Conservation (phyloP, 805 yeast species). For the Phaffomyces antillensis region DNA sequence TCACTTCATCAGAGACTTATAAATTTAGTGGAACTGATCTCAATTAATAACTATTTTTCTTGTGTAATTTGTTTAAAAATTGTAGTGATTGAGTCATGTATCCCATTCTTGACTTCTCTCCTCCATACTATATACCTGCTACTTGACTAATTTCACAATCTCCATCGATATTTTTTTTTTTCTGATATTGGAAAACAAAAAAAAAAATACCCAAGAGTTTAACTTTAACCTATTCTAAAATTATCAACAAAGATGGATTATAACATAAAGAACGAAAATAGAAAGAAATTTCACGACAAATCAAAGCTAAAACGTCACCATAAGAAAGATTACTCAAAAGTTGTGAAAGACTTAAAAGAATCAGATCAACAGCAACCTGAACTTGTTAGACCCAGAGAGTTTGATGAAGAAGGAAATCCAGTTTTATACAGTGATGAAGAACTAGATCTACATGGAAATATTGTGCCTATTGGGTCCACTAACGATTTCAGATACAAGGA, state of each 20-base stretch:
- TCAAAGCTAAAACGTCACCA: conserved; percentile 31
- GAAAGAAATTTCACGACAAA: conserved; percentile 36
- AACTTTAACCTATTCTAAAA: too few species aligned
- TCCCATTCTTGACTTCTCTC: too few species aligned
- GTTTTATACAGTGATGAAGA: conserved; percentile 12
- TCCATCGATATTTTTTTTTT: too few species aligned
- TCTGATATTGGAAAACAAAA: too few species aligned
- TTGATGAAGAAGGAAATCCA: conserved; percentile 12
- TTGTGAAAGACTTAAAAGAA: conserved; percentile 16
- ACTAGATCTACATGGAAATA: conserved; percentile 7
- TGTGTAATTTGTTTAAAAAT: not conserved
- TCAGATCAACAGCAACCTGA: conserved; percentile 9
- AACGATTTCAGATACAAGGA: conserved; percentile 21
- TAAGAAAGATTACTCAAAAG: conserved; percentile 30
- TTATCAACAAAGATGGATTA: conserved; percentile 15
- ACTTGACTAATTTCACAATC: too few species aligned
- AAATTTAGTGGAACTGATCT: conserved; percentile 1
- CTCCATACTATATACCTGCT: too few species aligned
- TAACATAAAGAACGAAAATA: conserved; percentile 30
- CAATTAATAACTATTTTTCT: not conserved
- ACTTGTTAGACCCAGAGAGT: conserved; percentile 13
- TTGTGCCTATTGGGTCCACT: conserved; percentile 10
- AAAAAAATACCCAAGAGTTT: too few species aligned
- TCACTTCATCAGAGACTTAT: conserved; percentile 61
- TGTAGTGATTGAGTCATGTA: not conserved